Evolutionary conservation across 2,329 filamentous ascomycete species (phyloP).

Genomic region (Pseudocercospora macadamiae): DNA sequence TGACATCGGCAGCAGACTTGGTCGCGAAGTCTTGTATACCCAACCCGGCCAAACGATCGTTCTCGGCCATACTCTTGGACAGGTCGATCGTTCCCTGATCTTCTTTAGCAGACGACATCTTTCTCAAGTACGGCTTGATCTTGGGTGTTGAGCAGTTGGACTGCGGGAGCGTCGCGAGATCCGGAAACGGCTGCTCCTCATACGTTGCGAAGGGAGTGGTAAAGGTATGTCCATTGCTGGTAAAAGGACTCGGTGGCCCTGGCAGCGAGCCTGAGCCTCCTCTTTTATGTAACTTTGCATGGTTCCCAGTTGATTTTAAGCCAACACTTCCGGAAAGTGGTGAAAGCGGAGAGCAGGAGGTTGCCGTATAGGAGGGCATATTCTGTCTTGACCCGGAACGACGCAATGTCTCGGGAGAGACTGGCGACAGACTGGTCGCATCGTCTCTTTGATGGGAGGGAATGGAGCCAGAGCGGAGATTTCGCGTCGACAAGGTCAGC

Average conservation of each 20-base stretch:
- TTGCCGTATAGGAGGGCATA: conserved; percentile 1
- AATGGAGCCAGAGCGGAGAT: conserved; percentile 17
- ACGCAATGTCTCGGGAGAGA: conserved; percentile 16
- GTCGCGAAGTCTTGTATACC: conserved; percentile 56
- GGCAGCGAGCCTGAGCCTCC: conserved; percentile 33
- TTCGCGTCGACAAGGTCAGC: conserved; percentile 21
- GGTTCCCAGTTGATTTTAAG: conserved; percentile 18
- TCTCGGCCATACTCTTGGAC: conserved; percentile 58
- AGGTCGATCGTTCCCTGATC: conserved; percentile 52
- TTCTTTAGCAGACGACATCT: conserved; percentile 54
- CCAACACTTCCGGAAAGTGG: conserved; percentile 8
- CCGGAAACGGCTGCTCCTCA: conserved; percentile 29
- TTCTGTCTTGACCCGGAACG: conserved; percentile 1
- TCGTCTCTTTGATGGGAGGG: conserved; percentile 13
- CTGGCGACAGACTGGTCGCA: conserved; percentile 2
- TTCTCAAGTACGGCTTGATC: conserved; percentile 60
- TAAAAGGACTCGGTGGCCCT: conserved; percentile 29
- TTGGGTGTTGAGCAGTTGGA: conserved; percentile 40
- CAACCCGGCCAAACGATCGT: conserved; percentile 55
- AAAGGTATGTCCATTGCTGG: conserved; percentile 28
- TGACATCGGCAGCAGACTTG: conserved; percentile 49
- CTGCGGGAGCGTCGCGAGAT: conserved; percentile 16
- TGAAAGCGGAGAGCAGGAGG: conserved; percentile 2
- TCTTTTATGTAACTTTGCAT: conserved; percentile 39
- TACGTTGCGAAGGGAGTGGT: conserved; percentile 37